Conservation (phyloP, 345 rosid species). For the Euphorbia tirucalli region DNA sequence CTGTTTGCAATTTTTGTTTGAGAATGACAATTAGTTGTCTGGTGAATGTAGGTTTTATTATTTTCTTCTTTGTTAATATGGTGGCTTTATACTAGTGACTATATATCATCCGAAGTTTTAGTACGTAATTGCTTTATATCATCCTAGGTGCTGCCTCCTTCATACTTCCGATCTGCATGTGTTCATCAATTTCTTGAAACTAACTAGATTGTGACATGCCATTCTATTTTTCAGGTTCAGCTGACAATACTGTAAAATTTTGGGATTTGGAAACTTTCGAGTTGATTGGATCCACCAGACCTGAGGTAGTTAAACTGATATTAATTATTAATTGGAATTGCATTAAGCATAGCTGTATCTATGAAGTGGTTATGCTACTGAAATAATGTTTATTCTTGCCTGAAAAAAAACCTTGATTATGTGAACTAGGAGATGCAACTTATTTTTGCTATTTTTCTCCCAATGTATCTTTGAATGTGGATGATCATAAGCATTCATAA, state of each 20-base stretch:
- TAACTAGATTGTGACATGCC: constrained; percentile 7
- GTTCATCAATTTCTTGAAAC: background rate
- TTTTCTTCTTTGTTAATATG: background rate
- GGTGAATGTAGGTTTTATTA: background rate
- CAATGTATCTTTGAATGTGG: background rate
- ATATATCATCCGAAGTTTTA: background rate
- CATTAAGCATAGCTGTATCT: background rate
- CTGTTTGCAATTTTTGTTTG: constrained; percentile 3
- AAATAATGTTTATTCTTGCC: background rate
- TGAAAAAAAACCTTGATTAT: background rate
- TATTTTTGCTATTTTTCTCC: background rate
- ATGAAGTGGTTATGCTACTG: background rate
- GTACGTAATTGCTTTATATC: background rate
- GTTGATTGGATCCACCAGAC: constrained; percentile 84
- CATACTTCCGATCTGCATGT: background rate
- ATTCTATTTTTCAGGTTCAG: constrained; percentile 68
- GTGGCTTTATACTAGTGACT: constrained; percentile 4
- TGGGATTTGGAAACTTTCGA: constrained; percentile 99
- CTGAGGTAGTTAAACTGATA: constrained; percentile 54
- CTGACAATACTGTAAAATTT: constrained; percentile 91
- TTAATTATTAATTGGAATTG: background rate
- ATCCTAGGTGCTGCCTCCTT: background rate
- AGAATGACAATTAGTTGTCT: background rate
- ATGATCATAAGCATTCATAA: no score
- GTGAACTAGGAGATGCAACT: background rate